phyloP scores from a whole-genome alignment of 305 asterid species.

The Fraxinus greggii region DNA sequence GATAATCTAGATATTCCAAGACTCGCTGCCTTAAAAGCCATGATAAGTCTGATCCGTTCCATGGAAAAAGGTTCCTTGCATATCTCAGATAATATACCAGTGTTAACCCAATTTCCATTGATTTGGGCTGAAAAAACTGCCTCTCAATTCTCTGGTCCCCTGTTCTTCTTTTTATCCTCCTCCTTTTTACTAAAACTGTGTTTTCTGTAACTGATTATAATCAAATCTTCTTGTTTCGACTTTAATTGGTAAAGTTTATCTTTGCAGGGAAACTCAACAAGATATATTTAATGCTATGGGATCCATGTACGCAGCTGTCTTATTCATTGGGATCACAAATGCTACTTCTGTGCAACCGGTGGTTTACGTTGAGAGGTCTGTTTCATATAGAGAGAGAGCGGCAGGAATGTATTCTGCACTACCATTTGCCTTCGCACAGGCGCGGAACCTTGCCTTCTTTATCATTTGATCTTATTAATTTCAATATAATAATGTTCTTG shows the following conservation, averaged over 20 bases:
- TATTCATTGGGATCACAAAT: conserved; percentile 72
- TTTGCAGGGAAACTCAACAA: conserved; percentile 62
- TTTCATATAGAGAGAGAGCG: conserved; percentile 73
- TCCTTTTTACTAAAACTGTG: not conserved
- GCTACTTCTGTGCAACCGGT: conserved; percentile 81
- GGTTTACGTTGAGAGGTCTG: conserved; percentile 61
- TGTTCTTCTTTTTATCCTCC: not conserved
- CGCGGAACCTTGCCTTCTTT: conserved; percentile 16
- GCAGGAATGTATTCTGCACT: conserved; percentile 85
- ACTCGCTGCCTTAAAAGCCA: not conserved
- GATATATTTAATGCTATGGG: conserved; percentile 84
- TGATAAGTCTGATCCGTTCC: not conserved
- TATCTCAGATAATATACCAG: not conserved
- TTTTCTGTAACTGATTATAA: not conserved
- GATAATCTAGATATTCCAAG: not conserved
- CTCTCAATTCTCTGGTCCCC: not conserved
- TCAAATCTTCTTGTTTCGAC: not conserved
- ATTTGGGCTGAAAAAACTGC: not conserved
- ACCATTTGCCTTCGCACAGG: conserved; percentile 86
- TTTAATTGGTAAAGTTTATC: not conserved
- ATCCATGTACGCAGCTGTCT: conserved; percentile 77
- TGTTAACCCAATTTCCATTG: not conserved
- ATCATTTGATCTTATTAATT: not conserved
- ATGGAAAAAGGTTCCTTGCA: not conserved
- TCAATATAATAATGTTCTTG: not conserved